Evolutionary conservation across 331 rosid species (phyloP), one percentile per base, ranked within the genome.

Genomic region (Erythrophleum ivorense): DNA sequence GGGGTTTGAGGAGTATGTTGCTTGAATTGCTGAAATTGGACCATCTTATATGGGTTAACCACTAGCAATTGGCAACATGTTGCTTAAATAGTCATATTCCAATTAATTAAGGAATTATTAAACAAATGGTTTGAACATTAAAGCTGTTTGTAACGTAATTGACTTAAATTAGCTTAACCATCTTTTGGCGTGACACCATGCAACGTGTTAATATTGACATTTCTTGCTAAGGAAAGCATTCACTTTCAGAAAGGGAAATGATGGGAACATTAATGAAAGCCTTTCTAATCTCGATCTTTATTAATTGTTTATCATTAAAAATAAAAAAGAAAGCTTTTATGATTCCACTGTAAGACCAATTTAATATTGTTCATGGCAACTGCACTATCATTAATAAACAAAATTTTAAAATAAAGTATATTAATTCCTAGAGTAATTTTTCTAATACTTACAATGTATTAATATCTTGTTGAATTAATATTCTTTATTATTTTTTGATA

Each of bases 191-290:
- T 55, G 68, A 71, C 33, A 19, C 79, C 31, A 65, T 81, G 71
- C 84, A 78, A 88, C 75, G 72, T 89, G 83, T 78, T 78, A 34
- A 74, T 18, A 34, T 66, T 80, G 72, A 64, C 71, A 78, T 80
- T 65, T 63, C 40, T 78, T 63, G 67, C 6, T 38, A 41, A 12
- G 49, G 77, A 43, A 83, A 58, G 33, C 40, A 70, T 36, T 73
- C 75, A n/a, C 54, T 13, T 54, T 40, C 71, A 34, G 16, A 65
- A 59, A 13, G 6, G 68, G 55, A 71, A 75, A 31, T 41, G 65
- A 36, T 13, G 40, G 66, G 38, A 38, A 62, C 80, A 50, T 31
- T 1, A 0, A 62, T 62, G n/a, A 62, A 29, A 29, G 2, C 6
- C 6, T 4, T 36, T 4, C 40, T 36, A 36, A 36, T 2, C 3